These are phyloP conservation scores for Tetratostichococcus sp. DNA, from an alignment of 139 green algal species.

Conservation along the genomic window DNA sequence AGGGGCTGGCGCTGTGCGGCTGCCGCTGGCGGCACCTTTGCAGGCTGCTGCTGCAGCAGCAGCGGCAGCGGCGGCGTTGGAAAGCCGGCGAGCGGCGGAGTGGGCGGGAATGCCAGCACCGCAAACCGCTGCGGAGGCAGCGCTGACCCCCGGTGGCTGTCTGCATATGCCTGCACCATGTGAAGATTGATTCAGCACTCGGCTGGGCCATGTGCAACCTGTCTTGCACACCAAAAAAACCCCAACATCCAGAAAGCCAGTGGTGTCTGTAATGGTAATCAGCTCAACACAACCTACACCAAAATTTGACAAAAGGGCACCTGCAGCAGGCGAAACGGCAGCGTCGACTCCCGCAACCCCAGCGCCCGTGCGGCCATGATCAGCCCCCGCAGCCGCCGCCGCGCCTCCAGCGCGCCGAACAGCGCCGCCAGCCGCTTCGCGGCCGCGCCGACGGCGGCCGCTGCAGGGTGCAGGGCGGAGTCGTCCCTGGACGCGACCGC, in stretches of 20 bases:
- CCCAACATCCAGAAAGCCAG: too few relatives aligned
- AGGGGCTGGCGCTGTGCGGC: too few relatives aligned
- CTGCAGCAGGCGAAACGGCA: not conserved
- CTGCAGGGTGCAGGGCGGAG: too few relatives aligned
- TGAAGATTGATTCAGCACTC: not conserved
- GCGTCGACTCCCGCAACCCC: not conserved
- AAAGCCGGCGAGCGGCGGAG: not conserved
- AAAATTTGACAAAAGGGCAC: too few relatives aligned
- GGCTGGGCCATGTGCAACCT: too few relatives aligned
- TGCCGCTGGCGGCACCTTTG: not conserved
- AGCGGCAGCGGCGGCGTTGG: too few relatives aligned
- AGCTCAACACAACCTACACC: too few relatives aligned
- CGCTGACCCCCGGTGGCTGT: not conserved
- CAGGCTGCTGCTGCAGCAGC: not conserved
- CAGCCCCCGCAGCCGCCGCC: slow-evolving; percentile 9
- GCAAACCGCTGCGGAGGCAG: not conserved
- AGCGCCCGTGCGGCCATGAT: not conserved
- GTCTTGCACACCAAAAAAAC: too few relatives aligned
- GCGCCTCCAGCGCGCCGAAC: slow-evolving; percentile 19
- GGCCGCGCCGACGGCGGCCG: too few relatives aligned
- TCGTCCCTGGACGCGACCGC: not conserved
- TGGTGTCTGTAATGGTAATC: too few relatives aligned
- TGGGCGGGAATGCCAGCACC: not conserved
- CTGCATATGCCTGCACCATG: not conserved
- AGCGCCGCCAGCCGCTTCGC: slow-evolving; percentile 34